Evolutionary conservation across 2,329 filamentous ascomycete species (phyloP), one percentile per base, ranked within the genome.

Genomic region (Waltergamsia citrina): DNA sequence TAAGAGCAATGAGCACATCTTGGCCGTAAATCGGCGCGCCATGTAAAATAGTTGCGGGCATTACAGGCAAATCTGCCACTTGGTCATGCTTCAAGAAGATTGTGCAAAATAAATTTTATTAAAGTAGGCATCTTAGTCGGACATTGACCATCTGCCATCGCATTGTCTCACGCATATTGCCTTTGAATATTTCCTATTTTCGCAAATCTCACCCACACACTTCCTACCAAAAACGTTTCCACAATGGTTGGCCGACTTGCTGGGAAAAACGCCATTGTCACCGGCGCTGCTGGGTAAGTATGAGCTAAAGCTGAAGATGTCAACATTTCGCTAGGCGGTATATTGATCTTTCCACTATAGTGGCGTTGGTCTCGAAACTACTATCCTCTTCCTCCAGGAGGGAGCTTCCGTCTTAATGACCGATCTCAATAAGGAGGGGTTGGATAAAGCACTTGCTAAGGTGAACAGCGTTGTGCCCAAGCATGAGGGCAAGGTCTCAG

Each of bases 311-410:
- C 15, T 24, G 3, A 11, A 27, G n/a, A n/a, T 22, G 9, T 18
- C 4, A 11, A 18, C 19, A 26, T 11, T n/a, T n/a, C 24, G 14
- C 6, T 6, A 7, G 5, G 6, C 22, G n/a, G n/a, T 3, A 11
- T 20, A 32, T 12, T 18, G 6, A 32, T n/a, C 10, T 8, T 20
- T 7, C 19, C 22, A 7, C 19, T 15, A 18, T 51, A 88, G 88
- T 51, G 88, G 88, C 51, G 94, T 95, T 51, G 88, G 88, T 44
- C 81, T 95, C 32, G 87, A 95, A 65, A 94, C 88, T 3, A 75
- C 74, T 36, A 88, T 95, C 46, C 81, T 94, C 38, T 94, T 95
- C 52, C 81, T 80, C 39, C 82, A 82, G 43, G 88, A 95, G 65
- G 88, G 87, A 41, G 88, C 86, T 51, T 81, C 74, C 41, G 77